Percentiles rank a stretch among this genome's conserved stretches.
Evolutionary conservation across 768 basidiomycete species (phyloP).

Genomic region (Leccinum truebloodii): DNA sequence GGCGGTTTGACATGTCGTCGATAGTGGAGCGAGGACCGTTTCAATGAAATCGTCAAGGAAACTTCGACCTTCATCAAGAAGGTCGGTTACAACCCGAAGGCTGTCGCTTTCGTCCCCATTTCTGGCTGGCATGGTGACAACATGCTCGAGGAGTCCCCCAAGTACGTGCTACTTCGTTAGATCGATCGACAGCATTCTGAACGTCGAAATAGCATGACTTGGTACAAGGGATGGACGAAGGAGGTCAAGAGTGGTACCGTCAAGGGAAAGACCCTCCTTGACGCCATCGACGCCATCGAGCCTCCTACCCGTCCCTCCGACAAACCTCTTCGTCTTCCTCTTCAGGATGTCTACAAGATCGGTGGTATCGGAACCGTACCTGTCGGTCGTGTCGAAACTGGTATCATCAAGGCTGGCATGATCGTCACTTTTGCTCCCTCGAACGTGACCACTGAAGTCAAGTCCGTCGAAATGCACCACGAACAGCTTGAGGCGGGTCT

Average conservation of each 20-base stretch:
- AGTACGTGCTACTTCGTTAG: constrained; percentile 51
- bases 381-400: constrained; percentile 99
- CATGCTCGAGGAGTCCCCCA: constrained; percentile 99
- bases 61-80: constrained; percentile 98
- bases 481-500: constrained; percentile 92
- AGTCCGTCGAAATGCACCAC: constrained; percentile 99
- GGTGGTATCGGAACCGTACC: constrained; percentile 99
- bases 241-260: constrained; percentile 89
- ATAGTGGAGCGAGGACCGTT: constrained; percentile 98
- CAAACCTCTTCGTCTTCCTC: constrained; percentile 99
- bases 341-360: constrained; percentile 99
- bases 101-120: constrained; percentile 98
- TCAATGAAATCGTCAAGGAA: constrained; percentile 99
- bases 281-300: constrained; percentile 99
- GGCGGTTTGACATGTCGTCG: constrained; percentile 6
- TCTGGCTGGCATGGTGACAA: constrained; percentile 99
- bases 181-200: constrained; percentile 18
- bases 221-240: constrained; percentile 99
- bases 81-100: constrained; percentile 99
- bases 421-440: constrained; percentile 95
- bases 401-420: constrained; percentile 99
- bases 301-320: constrained; percentile 95
- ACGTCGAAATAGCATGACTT: constrained; percentile 73
- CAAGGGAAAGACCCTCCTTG: constrained; percentile 99
- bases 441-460: constrained; percentile 99